Percentiles rank a stretch among this genome's conserved stretches.
Conservation (phyloP, 495 filamentous ascomycete genomes). For the Xylaria longipes region DNA sequence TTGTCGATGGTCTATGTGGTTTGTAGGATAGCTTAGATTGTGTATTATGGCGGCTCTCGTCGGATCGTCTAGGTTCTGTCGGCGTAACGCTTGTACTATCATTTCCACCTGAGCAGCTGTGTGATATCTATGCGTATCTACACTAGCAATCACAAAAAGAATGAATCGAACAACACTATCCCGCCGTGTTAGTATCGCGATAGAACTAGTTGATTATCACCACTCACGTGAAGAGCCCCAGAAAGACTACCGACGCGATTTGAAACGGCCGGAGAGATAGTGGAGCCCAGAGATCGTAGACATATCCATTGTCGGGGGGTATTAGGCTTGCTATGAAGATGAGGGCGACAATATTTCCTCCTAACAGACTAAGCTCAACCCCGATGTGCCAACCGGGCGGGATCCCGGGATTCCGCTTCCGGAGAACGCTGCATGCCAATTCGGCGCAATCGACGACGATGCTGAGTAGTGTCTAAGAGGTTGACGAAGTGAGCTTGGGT, state of each 20-base stretch:
- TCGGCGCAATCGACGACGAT: slow-evolving; percentile 1
- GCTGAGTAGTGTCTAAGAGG: slow-evolving; percentile 3
- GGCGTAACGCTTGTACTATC: slow-evolving; percentile 15
- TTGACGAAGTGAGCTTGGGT: background rate
- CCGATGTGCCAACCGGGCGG: slow-evolving; percentile 23
- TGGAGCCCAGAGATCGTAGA: background rate
- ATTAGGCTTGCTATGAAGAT: background rate
- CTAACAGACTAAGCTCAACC: slow-evolving; percentile 4
- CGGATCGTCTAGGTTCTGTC: slow-evolving; percentile 3
- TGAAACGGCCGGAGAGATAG: background rate
- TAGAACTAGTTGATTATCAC: background rate
- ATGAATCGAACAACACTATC: slow-evolving; percentile 14
- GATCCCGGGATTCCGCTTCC: slow-evolving; percentile 17
- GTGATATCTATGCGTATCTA: slow-evolving; percentile 15
- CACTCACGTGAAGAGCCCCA: slow-evolving; percentile 19
- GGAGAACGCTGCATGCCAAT: background rate
- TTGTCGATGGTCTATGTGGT: background rate
- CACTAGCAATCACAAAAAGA: slow-evolving; percentile 17
- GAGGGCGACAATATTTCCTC: slow-evolving; percentile 14
- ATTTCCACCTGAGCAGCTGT: slow-evolving; percentile 1
- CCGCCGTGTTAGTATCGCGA: background rate
- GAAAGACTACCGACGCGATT: background rate
- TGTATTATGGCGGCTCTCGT: background rate
- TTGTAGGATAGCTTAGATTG: background rate
- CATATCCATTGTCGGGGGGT: background rate